Percentiles rank a stretch among this genome's conserved stretches.
These are phyloP conservation scores for Myxozyma monticola DNA, from an alignment of 805 yeast genomes.

Conservation along the genomic window DNA sequence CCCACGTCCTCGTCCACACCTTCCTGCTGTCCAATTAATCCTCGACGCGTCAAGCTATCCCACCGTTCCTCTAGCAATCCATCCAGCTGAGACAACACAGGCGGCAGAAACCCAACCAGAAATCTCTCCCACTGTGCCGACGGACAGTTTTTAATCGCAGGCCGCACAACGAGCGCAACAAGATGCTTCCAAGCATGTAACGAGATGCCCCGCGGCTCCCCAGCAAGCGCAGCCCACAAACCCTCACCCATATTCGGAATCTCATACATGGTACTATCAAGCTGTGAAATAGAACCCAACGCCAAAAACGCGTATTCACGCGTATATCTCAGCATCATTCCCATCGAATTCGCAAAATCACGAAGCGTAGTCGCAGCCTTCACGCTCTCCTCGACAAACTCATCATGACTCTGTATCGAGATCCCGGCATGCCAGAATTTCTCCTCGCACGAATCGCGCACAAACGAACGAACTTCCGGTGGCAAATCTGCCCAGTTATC, in stretches of 20 bases:
- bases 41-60: slow-evolving; percentile 54
- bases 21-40: slow-evolving; percentile 2
- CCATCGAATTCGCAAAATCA: slow-evolving; percentile 97
- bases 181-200: slow-evolving; percentile 97
- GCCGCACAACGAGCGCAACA: slow-evolving; percentile 83
- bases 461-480: slow-evolving; percentile 85
- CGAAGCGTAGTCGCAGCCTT: slow-evolving; percentile 91
- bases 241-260: slow-evolving; percentile 75
- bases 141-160: slow-evolving; percentile 88
- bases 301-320: slow-evolving; percentile 93
- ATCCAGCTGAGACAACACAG: slow-evolving; percentile 70
- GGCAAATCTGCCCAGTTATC: slow-evolving; percentile 88
- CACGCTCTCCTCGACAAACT: slow-evolving; percentile 89
- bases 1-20: slow-evolving; percentile 44
- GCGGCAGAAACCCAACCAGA: slow-evolving; percentile 76
- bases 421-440: slow-evolving; percentile 99
- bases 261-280: slow-evolving; percentile 85
- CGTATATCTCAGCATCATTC: slow-evolving; percentile 92
- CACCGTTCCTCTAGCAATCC: slow-evolving; percentile 71
- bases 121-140: slow-evolving; percentile 62
- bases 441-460: slow-evolving; percentile 84
- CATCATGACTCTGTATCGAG: slow-evolving; percentile 88
- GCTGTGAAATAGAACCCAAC: slow-evolving; percentile 81
- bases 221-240: slow-evolving; percentile 85
- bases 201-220: slow-evolving; percentile 81